These are phyloP conservation scores for Trichophyton mentagrophytes DNA, from an alignment of 2,329 filamentous ascomycete genomes.

Conservation along the genomic window DNA sequence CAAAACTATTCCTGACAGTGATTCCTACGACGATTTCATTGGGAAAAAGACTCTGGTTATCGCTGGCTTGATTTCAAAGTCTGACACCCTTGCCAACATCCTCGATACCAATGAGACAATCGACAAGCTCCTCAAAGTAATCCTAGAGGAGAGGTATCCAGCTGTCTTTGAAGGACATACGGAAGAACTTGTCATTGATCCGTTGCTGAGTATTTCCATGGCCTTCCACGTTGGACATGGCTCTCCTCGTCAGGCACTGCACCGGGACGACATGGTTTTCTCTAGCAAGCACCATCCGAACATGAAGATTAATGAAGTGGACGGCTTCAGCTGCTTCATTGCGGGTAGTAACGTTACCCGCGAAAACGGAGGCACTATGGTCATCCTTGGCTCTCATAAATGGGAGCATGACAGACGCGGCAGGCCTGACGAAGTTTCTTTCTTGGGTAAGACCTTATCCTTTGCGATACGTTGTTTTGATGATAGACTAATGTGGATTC, in stretches of 20 bases:
- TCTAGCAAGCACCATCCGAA: constrained; percentile 1
- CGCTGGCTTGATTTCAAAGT: not conserved
- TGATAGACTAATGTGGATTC: not conserved
- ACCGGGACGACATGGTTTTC: constrained; percentile 4
- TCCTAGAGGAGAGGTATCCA: constrained; percentile 2
- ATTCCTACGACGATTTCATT: constrained; percentile 1
- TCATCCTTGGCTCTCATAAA: constrained; percentile 3
- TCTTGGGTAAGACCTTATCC: not conserved
- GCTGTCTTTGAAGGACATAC: constrained; percentile 1
- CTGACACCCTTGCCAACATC: not conserved
- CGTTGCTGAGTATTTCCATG: constrained; percentile 2
- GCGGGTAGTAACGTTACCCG: not conserved
- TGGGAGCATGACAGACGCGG: constrained; percentile 3
- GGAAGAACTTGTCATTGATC: constrained; percentile 2
- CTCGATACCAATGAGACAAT: constrained; percentile 3
- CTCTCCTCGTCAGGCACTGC: not conserved
- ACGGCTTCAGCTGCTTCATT: constrained; percentile 3
- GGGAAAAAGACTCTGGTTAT: constrained; percentile 2
- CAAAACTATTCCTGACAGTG: not conserved
- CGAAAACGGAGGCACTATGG: constrained; percentile 4
- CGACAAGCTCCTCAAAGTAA: not conserved
- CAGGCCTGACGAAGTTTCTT: constrained; percentile 2
- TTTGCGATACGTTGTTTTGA: not conserved
- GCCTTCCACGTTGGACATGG: not conserved
- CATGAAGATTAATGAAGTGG: constrained; percentile 5